Evolutionary conservation across 75 land plant genomes (phyloP).

Genomic region (Larix kaempferi): DNA sequence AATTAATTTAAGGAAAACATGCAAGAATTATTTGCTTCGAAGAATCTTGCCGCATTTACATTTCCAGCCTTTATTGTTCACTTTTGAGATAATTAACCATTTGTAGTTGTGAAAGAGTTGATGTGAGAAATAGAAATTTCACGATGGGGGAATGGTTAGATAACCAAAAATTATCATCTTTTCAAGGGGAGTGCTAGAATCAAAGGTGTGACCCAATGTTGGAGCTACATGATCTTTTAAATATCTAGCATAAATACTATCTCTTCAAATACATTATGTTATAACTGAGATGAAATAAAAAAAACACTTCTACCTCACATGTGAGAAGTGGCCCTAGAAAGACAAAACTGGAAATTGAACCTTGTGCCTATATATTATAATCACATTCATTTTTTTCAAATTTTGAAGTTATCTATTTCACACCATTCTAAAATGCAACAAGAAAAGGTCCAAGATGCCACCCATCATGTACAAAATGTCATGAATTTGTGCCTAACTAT

Average conservation of each 20-base stretch:
- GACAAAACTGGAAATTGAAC: slow-evolving; percentile 94
- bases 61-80: slow-evolving; percentile 62
- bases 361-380: slow-evolving; percentile 21
- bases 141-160: slow-evolving; percentile 93
- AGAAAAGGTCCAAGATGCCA: too few species aligned
- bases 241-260: slow-evolving; percentile 65
- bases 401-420: too few species aligned
- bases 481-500: too few species aligned
- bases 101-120: slow-evolving; percentile 73
- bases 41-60: slow-evolving; percentile 59
- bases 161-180: slow-evolving; percentile 84
- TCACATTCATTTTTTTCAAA: too few species aligned
- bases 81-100: slow-evolving; percentile 76
- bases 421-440: too few species aligned
- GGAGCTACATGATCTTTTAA: slow-evolving; percentile 76
- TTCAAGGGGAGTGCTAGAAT: slow-evolving; percentile 72
- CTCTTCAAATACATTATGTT: slow-evolving; percentile 88
- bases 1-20: too few species aligned
- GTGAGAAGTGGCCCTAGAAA: slow-evolving; percentile 76
- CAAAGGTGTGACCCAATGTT: slow-evolving; percentile 62
- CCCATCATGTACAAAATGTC: too few species aligned
- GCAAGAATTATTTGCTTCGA: too few species aligned
- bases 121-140: slow-evolving; percentile 93
- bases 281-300: too few species aligned
- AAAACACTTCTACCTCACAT: too few species aligned